Evolutionary conservation across 306 rosid genomes (phyloP).

Genomic region (Cicer bijugum): DNA sequence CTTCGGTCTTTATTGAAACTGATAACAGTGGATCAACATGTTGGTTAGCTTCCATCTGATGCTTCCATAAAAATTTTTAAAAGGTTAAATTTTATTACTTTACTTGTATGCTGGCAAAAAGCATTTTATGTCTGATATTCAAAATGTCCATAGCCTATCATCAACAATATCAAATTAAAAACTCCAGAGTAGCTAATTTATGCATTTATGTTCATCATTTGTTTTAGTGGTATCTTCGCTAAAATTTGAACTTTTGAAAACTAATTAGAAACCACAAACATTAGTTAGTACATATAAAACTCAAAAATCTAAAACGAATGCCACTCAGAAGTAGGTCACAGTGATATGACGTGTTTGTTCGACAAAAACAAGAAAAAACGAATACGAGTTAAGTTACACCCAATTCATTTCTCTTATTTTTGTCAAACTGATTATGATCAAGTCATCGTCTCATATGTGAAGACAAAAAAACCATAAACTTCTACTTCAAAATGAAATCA

Average conservation of each 20-base stretch:
- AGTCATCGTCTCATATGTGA: not conserved
- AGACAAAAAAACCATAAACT: not conserved
- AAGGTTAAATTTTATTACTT: not conserved
- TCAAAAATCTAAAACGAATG: not conserved
- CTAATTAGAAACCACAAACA: not conserved
- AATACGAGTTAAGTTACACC: too few species aligned
- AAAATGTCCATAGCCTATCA: not conserved
- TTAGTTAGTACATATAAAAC: not conserved
- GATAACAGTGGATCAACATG: too few species aligned
- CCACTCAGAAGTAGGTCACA: too few species aligned
- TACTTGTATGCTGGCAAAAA: conserved; percentile 1
- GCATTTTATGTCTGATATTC: conserved; percentile 5
- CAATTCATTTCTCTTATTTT: not conserved
- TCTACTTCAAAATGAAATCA: not conserved
- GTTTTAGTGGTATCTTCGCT: not conserved
- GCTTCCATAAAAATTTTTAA: conserved; percentile 17
- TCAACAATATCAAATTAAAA: not conserved
- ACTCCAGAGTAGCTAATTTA: conserved; percentile 1
- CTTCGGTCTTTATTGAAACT: not conserved
- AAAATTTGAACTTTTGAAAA: not conserved
- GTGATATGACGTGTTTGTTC: not conserved
- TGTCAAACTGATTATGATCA: not conserved
- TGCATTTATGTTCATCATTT: conserved; percentile 23
- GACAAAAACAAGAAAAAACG: not conserved
- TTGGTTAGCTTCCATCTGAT: not conserved